Percentiles rank a stretch among this genome's conserved stretches.
Conservation (phyloP, 495 filamentous ascomycete genomes). For the Rhypophila decipiens region DNA sequence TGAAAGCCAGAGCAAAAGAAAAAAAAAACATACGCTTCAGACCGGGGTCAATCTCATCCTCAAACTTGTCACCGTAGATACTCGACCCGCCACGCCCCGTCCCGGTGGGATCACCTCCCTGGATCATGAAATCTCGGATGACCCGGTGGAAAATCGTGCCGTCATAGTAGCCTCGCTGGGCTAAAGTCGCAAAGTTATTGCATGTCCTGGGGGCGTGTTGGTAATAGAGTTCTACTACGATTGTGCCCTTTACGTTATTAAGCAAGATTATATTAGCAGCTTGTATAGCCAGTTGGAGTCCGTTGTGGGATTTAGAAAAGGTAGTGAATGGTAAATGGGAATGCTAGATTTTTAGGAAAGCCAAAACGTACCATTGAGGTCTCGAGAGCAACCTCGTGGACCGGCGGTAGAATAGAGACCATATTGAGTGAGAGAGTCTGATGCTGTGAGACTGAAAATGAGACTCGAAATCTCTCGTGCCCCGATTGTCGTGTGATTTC, state of each 20-base stretch:
- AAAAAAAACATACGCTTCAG: constrained; percentile 53
- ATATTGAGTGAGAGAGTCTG: too few relatives aligned
- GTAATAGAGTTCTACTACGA: constrained; percentile 82
- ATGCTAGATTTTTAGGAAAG: not conserved
- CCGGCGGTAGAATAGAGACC: too few relatives aligned
- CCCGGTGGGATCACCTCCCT: constrained; percentile 92
- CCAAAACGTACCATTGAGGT: constrained; percentile 13
- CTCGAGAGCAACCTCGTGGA: constrained; percentile 7
- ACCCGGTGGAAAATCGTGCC: constrained; percentile 83
- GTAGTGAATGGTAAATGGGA: not conserved
- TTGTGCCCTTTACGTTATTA: constrained; percentile 53
- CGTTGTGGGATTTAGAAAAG: too few relatives aligned
- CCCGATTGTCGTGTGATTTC: too few relatives aligned
- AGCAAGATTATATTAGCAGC: not conserved
- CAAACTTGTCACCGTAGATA: constrained; percentile 94
- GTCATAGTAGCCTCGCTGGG: constrained; percentile 80
- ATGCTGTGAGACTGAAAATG: too few relatives aligned
- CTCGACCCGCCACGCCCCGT: constrained; percentile 85
- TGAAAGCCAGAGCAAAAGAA: not conserved
- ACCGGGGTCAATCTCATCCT: constrained; percentile 71
- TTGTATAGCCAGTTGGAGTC: too few relatives aligned
- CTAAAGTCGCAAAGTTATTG: constrained; percentile 79
- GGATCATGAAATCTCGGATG: constrained; percentile 94
- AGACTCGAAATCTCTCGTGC: too few relatives aligned
- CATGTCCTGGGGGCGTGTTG: constrained; percentile 56